Evolutionary conservation across 176 grass and related monocot genomes (phyloP), one percentile per base, ranked within the genome.

Genomic region (Puya raimondii): DNA sequence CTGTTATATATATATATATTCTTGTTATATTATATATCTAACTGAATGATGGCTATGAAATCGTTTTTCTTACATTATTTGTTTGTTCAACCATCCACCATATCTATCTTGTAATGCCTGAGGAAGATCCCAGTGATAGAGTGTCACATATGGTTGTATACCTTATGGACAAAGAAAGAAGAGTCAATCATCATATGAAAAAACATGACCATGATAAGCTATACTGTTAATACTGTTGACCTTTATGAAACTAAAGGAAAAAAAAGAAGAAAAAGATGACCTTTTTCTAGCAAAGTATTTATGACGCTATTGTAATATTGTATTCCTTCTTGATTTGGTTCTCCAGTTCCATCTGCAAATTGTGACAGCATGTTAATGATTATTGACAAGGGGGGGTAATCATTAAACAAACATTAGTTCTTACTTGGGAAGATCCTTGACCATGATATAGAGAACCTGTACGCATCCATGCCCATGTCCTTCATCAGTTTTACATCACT

Each of bases 381-480:
- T 49, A 73, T 42, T n/a, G 2, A 2, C n/a, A 66, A 80, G 23
- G 22, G 15, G 2, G 54, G 16, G 52, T 11, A 81, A 66, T 4
- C 27, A 64, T 64, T 75, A 48, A 23, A 71, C 3, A 68, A 71
- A 12, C 64, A 57, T 81, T 73, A 22, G 76, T 66, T 51, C 90
- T 77, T 93, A 97, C 89, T 97, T 80, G 89, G 89, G 65, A 97
- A 93, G 61, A 97, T 93, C 64, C 94, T 79, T 53, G 94, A 67
- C 94, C 94, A 97, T 72, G 94, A 92, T 65, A 97, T 97, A 22
- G 94, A 97, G 82, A 97, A 97, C 54, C 89, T 76, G 74, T 92
- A 93, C 21, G 94, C 86, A 86, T 93, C 94, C 82, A 97, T 83
- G 49, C 86, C 87, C 56, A 93, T 81, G 64, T 85, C 75, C 70